Evolutionary conservation across 2,329 filamentous ascomycete species (phyloP).

Genomic region (Beauveria scarabaeidicola): DNA sequence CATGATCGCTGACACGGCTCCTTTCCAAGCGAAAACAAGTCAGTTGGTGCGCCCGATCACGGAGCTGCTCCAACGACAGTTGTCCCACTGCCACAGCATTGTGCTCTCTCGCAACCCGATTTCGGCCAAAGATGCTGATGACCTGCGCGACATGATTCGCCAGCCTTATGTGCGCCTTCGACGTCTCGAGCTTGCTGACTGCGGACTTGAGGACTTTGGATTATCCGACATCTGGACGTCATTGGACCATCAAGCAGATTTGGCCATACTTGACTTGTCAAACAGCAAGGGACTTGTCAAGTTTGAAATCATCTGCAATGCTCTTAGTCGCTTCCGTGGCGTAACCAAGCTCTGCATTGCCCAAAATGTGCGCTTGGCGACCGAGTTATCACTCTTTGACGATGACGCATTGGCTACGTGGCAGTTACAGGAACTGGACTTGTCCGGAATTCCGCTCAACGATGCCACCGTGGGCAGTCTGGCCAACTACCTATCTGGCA

Average conservation of each 20-base stretch:
- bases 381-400: slow-evolving; percentile 38
- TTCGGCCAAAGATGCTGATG: slow-evolving; percentile 37
- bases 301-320: slow-evolving; percentile 35
- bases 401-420: slow-evolving; percentile 34
- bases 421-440: slow-evolving; percentile 44
- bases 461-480: slow-evolving; percentile 39
- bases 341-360: slow-evolving; percentile 42
- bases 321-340: slow-evolving; percentile 34
- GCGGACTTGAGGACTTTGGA: slow-evolving; percentile 40
- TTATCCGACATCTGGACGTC: slow-evolving; percentile 40
- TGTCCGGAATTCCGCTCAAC: slow-evolving; percentile 48
- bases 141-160: slow-evolving; percentile 35
- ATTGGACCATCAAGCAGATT: slow-evolving; percentile 35
- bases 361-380: slow-evolving; percentile 39
- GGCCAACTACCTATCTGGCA: slow-evolving; percentile 35
- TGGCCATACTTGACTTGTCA: slow-evolving; percentile 44
- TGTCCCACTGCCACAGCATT: slow-evolving; percentile 43
- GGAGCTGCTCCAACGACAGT: slow-evolving; percentile 38
- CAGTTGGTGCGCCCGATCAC: slow-evolving; percentile 42
- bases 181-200: slow-evolving; percentile 42
- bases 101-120: slow-evolving; percentile 42
- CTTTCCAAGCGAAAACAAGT: slow-evolving; percentile 20
- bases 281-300: slow-evolving; percentile 44
- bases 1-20: slow-evolving; percentile 16
- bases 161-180: slow-evolving; percentile 32